These are phyloP conservation scores for Leptosphaerulina australis DNA, from an alignment of 2,329 filamentous ascomycete genomes.

Conservation along the genomic window DNA sequence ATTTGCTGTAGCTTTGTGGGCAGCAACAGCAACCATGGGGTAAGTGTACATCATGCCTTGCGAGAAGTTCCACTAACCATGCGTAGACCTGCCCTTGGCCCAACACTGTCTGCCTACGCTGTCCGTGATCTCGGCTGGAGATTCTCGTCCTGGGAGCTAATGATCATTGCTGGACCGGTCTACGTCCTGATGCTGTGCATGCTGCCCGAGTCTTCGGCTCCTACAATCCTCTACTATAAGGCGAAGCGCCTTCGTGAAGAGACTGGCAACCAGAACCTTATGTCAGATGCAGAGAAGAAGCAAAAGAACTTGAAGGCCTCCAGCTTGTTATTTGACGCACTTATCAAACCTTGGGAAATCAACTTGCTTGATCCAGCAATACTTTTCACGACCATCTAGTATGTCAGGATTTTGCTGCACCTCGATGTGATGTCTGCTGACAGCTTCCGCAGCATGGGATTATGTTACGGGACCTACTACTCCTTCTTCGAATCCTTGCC, in stretches of 20 bases:
- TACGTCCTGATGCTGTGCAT: slow-evolving; percentile 80
- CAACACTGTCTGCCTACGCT: slow-evolving; percentile 74
- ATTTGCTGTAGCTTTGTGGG: slow-evolving; percentile 51
- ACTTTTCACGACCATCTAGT: slow-evolving; percentile 76
- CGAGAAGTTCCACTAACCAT: not conserved
- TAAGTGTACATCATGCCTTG: not conserved
- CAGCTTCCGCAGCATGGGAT: slow-evolving; percentile 63
- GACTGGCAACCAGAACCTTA: slow-evolving; percentile 68
- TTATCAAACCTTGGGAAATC: slow-evolving; percentile 79
- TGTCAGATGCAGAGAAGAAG: slow-evolving; percentile 81
- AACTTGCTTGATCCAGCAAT: slow-evolving; percentile 83
- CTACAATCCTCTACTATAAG: slow-evolving; percentile 60
- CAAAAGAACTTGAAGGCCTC: slow-evolving; percentile 45
- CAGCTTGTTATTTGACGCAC: slow-evolving; percentile 58
- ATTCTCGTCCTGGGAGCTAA: slow-evolving; percentile 83
- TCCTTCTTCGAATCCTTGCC: slow-evolving; percentile 71
- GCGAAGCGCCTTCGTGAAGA: slow-evolving; percentile 73
- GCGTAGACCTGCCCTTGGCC: slow-evolving; percentile 61
- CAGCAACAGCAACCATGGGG: slow-evolving; percentile 56
- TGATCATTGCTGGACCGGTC: slow-evolving; percentile 73
- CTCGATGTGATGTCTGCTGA: not conserved
- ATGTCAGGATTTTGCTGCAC: not conserved
- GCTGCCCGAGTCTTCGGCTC: slow-evolving; percentile 84
- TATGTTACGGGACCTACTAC: slow-evolving; percentile 74
- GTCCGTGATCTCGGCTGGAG: slow-evolving; percentile 73